Percentiles rank a stretch among this genome's conserved stretches.
Conservation (phyloP, 768 basidiomycete species). For the Phanerochaete sordida region DNA sequence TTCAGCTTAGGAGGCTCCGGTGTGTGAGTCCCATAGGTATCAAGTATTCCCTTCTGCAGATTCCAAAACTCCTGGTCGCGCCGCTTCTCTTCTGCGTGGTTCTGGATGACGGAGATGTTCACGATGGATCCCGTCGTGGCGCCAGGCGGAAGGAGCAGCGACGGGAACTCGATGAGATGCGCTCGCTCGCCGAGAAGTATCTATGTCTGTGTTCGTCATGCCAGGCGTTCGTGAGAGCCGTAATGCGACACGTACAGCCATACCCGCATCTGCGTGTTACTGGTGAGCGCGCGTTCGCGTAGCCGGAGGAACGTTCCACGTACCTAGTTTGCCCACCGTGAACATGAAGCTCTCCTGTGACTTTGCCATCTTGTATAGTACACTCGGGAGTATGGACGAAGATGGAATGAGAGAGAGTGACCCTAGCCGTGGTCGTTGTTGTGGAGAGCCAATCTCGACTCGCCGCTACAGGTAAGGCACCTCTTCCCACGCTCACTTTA, state of each 20-base stretch:
- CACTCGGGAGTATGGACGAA: not conserved
- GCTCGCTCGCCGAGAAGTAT: slow-evolving; percentile 92
- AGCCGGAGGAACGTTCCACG: slow-evolving; percentile 23
- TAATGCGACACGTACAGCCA: slow-evolving; percentile 62
- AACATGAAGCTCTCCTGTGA: slow-evolving; percentile 77
- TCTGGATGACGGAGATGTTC: slow-evolving; percentile 92
- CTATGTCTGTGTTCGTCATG: slow-evolving; percentile 34
- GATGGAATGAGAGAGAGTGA: not conserved
- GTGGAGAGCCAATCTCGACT: too few species aligned
- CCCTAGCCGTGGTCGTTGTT: too few species aligned
- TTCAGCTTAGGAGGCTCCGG: slow-evolving; percentile 75
- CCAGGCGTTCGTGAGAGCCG: slow-evolving; percentile 13
- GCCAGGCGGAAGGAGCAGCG: slow-evolving; percentile 88
- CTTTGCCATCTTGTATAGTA: slow-evolving; percentile 26
- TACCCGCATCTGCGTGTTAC: slow-evolving; percentile 70
- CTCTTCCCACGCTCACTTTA: too few species aligned
- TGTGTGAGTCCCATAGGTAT: slow-evolving; percentile 61
- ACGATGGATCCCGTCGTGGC: slow-evolving; percentile 94
- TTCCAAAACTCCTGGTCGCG: slow-evolving; percentile 81
- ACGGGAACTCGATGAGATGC: slow-evolving; percentile 97
- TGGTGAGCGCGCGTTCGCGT: not conserved
- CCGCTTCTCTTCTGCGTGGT: slow-evolving; percentile 77
- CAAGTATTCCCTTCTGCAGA: slow-evolving; percentile 77
- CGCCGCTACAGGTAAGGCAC: too few species aligned
- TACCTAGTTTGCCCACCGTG: slow-evolving; percentile 93